Conservation (phyloP, 2,329 filamentous ascomycete genomes). For the Hirsutella thompsonii region DNA sequence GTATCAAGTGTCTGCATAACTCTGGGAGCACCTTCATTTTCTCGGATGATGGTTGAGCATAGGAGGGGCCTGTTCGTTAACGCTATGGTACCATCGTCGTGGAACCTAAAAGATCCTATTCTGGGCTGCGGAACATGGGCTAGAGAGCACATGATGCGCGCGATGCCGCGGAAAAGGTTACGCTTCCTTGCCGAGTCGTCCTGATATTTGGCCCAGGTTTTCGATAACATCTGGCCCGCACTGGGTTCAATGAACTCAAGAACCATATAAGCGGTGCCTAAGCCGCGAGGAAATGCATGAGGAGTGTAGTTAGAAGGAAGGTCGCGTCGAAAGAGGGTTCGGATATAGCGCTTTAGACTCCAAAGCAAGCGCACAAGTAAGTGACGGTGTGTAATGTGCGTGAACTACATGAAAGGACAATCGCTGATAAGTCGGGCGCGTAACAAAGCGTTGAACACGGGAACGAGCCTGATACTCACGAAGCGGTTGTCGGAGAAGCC, state of each 20-base stretch:
- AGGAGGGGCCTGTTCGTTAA: slow-evolving; percentile 18
- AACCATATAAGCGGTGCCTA: slow-evolving; percentile 12
- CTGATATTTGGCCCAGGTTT: slow-evolving; percentile 10
- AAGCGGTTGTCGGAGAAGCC: slow-evolving; percentile 4
- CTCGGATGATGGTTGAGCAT: slow-evolving; percentile 15
- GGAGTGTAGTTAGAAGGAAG: slow-evolving; percentile 1
- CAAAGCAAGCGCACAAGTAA: neutral
- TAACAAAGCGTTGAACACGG: neutral
- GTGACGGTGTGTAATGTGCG: neutral
- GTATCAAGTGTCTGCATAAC: slow-evolving; percentile 15
- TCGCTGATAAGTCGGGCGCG: neutral
- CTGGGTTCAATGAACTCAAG: slow-evolving; percentile 13
- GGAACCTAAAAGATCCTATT: slow-evolving; percentile 16
- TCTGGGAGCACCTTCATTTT: slow-evolving; percentile 18
- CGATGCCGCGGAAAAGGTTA: slow-evolving; percentile 15
- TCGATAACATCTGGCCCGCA: slow-evolving; percentile 15
- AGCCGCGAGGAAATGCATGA: slow-evolving; percentile 1
- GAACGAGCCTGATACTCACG: too few species aligned
- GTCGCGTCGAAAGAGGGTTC: neutral
- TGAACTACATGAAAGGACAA: neutral
- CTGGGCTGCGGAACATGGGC: slow-evolving; percentile 14
- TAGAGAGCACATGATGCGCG: slow-evolving; percentile 14
- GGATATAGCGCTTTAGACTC: neutral
- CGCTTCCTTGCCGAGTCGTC: slow-evolving; percentile 5
- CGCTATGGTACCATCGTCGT: slow-evolving; percentile 15